These are phyloP conservation scores for Triadica sebifera DNA, from an alignment of 345 rosid species.

Conservation along the genomic window DNA sequence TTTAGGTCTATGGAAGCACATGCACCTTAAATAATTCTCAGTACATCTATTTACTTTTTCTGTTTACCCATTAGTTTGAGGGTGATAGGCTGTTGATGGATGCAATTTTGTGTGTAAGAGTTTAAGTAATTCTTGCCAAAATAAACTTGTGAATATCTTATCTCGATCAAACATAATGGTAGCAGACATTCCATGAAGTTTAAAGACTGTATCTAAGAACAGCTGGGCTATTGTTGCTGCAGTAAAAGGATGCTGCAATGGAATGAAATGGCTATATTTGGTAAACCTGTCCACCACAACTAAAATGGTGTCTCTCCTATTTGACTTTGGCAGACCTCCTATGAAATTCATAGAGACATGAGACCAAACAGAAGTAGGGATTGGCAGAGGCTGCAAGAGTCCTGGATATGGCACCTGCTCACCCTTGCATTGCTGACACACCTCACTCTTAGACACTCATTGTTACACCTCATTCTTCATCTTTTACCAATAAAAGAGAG, in stretches of 20 bases:
- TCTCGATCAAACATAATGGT: neutral
- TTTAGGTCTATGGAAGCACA: neutral
- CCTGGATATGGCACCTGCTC: neutral
- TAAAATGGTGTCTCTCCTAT: neutral
- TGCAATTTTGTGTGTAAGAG: neutral
- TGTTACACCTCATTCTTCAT: too few relatives aligned
- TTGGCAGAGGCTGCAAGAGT: too few relatives aligned
- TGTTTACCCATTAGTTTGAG: neutral
- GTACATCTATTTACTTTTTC: neutral
- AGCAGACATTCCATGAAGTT: neutral
- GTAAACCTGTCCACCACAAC: neutral
- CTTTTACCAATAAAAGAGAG: neutral
- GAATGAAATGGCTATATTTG: neutral
- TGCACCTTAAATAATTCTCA: neutral
- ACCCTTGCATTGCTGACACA: neutral
- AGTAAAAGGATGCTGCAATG: neutral
- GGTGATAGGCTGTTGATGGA: neutral
- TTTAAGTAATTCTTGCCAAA: neutral
- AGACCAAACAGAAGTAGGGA: too few relatives aligned
- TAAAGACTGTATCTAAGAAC: neutral
- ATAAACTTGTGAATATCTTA: neutral
- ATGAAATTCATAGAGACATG: too few relatives aligned
- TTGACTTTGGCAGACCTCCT: neutral
- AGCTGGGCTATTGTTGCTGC: neutral
- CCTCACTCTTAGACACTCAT: neutral